A percentile compares a stretch with the other conserved stretches of the same genome.
phyloP scores from a whole-genome alignment of 1,139 yeast species.

The Candida pseudoviswanathii region DNA sequence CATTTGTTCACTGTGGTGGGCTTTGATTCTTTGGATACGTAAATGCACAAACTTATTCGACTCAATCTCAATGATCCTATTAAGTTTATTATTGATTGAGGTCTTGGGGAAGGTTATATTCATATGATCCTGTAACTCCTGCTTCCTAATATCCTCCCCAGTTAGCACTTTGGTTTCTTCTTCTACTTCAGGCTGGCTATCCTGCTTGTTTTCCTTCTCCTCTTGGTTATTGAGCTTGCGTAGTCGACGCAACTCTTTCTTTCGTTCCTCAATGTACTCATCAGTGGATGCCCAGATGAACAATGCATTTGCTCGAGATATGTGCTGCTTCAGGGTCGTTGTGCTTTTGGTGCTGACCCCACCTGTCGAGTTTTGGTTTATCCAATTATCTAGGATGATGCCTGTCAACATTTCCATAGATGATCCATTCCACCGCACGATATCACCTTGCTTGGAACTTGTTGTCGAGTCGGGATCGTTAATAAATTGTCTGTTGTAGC shows the following conservation, averaged over 20 bases:
- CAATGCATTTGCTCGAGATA: constrained; percentile 31
- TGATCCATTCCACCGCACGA: constrained; percentile 40
- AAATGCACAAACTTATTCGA: constrained; percentile 42
- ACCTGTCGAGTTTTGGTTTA: constrained; percentile 9
- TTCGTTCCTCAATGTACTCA: constrained; percentile 37
- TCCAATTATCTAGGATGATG: constrained; percentile 33
- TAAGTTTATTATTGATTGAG: constrained; percentile 28
- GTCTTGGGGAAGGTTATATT: constrained; percentile 20
- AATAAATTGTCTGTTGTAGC: constrained; percentile 39
- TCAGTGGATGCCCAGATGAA: constrained; percentile 51
- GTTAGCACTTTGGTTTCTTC: constrained; percentile 2
- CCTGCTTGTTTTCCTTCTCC: constrained; percentile 6
- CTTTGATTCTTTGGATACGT: constrained; percentile 40
- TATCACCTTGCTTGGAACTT: constrained; percentile 9
- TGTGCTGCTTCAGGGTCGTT: constrained; percentile 11
- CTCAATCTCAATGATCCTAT: constrained; percentile 35
- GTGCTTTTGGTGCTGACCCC: neutral
- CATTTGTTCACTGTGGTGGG: constrained; percentile 44
- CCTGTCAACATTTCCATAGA: constrained; percentile 32
- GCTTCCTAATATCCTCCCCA: constrained; percentile 10
- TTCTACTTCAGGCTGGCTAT: neutral
- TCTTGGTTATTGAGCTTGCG: constrained; percentile 9
- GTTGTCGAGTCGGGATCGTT: constrained; percentile 14
- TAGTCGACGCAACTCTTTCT: constrained; percentile 24
- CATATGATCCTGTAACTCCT: constrained; percentile 7